phyloP scores from a whole-genome alignment of 345 rosid species.

The Erodium maritimum region DNA sequence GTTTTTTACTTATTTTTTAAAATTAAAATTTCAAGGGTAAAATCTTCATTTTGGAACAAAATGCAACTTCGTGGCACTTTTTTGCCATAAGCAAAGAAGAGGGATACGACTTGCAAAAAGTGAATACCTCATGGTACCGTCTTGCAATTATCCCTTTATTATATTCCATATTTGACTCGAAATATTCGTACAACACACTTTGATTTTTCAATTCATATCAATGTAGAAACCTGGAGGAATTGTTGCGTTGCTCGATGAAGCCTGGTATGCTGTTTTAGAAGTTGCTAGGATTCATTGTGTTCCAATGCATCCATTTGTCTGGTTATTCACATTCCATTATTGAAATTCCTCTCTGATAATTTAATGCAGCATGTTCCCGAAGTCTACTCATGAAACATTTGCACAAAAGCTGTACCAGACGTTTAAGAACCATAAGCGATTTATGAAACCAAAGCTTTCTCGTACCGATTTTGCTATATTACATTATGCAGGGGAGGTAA shows the following conservation, averaged over 20 bases:
- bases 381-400: slow-evolving; percentile 83
- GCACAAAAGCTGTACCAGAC: slow-evolving; percentile 89
- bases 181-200: neutral
- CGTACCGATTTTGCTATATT: slow-evolving; percentile 74
- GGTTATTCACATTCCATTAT: slow-evolving; percentile 10
- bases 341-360: slow-evolving; percentile 13
- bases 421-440: slow-evolving; percentile 57
- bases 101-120: too few species aligned
- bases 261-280: slow-evolving; percentile 50
- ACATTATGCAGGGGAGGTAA: slow-evolving; percentile 94
- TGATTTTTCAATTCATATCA: neutral
- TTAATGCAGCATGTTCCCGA: slow-evolving; percentile 82
- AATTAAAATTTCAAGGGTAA: too few species aligned
- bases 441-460: slow-evolving; percentile 92
- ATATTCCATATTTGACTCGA: neutral
- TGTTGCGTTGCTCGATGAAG: slow-evolving; percentile 89
- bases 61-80: too few species aligned
- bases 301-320: neutral
- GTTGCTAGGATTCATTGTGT: neutral
- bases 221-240: slow-evolving; percentile 90
- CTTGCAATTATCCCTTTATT: too few species aligned
- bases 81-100: too few species aligned
- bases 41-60: too few species aligned
- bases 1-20: too few species aligned
- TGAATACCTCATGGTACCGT: too few species aligned